A percentile compares a stretch with the other conserved stretches of the same genome.
Evolutionary conservation across 768 basidiomycete species (phyloP).

Genomic region (Leccinum uliginosum): DNA sequence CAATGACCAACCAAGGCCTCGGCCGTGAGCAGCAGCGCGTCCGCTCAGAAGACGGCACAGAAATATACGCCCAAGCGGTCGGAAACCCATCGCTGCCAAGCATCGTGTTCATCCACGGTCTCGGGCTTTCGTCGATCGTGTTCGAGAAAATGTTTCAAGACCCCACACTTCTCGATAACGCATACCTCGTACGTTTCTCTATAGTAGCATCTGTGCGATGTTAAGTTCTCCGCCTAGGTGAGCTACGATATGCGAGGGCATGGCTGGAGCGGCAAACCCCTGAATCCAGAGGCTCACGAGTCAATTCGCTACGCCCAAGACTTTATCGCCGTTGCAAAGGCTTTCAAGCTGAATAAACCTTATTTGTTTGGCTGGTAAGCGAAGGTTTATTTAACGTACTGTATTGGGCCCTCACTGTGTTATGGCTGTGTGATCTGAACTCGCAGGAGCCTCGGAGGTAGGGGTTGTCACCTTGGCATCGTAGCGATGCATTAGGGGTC

Average conservation of each 20-base stretch:
- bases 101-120: neutral
- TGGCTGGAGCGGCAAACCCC: neutral
- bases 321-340: slow-evolving; percentile 1
- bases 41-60: slow-evolving; percentile 3
- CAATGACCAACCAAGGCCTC: neutral
- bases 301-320: slow-evolving; percentile 8
- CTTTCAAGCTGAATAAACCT: neutral
- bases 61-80: slow-evolving; percentile 5
- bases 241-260: slow-evolving; percentile 9
- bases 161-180: neutral
- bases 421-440: neutral
- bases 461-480: neutral
- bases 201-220: neutral
- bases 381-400: neutral
- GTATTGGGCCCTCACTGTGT: neutral
- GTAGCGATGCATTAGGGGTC: neutral
- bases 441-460: slow-evolving; percentile 7
- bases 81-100: neutral
- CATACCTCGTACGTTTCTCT: neutral
- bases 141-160: slow-evolving; percentile 3
- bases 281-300: neutral
- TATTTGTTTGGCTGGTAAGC: neutral
- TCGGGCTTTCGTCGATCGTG: neutral
- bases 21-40: neutral
- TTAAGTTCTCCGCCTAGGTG: neutral